Conservation (phyloP, 2,329 filamentous ascomycete species). For the Aspergillus piperis region DNA sequence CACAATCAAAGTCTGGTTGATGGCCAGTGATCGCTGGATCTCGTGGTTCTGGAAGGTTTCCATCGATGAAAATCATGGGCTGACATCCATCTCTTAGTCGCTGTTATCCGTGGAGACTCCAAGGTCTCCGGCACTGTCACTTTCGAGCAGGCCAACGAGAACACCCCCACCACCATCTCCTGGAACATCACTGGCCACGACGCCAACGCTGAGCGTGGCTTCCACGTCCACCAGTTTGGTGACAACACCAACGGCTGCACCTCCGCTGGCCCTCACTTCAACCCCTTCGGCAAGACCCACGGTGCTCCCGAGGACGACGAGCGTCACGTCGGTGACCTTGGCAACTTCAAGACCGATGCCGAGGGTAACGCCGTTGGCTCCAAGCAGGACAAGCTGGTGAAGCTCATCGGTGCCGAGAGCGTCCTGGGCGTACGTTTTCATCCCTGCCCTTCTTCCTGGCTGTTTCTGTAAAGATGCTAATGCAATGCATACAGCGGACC, state of each 20-base stretch:
- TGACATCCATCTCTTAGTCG: conserved; percentile 60
- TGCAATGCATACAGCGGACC: conserved; percentile 66
- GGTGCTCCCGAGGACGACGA: conserved; percentile 78
- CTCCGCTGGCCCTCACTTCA: conserved; percentile 97
- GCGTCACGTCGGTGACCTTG: conserved; percentile 95
- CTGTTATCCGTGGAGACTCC: conserved; percentile 96
- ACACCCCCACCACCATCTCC: conserved; percentile 77
- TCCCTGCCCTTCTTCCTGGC: not conserved
- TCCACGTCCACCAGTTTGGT: conserved; percentile 98
- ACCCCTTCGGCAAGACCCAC: conserved; percentile 90
- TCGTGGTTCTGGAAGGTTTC: conserved; percentile 12
- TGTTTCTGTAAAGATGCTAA: conserved; percentile 15
- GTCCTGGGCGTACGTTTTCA: conserved; percentile 74
- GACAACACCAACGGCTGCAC: conserved; percentile 99
- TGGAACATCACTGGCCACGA: conserved; percentile 94
- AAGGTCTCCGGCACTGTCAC: conserved; percentile 90
- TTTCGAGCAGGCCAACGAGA: conserved; percentile 90
- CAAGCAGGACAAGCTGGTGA: conserved; percentile 77
- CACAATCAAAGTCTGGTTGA: not conserved
- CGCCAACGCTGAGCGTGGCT: conserved; percentile 91
- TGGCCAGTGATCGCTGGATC: conserved; percentile 3
- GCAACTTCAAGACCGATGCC: conserved; percentile 93
- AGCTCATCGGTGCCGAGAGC: conserved; percentile 95
- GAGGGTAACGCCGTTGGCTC: conserved; percentile 88
- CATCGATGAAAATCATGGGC: conserved; percentile 8